These are phyloP conservation scores for Hypericum androsaemum DNA, from an alignment of 345 rosid species.

Conservation along the genomic window DNA sequence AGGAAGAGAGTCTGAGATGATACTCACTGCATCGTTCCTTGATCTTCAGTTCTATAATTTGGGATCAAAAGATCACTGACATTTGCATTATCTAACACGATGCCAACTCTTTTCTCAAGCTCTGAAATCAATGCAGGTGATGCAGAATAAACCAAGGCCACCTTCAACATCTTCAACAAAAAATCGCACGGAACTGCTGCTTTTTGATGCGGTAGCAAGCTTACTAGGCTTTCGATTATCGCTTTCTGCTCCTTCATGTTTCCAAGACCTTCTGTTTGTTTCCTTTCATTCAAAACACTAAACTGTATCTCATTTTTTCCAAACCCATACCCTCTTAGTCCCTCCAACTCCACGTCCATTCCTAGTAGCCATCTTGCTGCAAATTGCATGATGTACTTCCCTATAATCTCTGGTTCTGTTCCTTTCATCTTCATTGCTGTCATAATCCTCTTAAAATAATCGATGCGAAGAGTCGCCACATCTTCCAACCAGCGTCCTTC, in stretches of 20 bases:
- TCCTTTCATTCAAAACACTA: slow-evolving; percentile 29
- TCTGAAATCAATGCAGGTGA: slow-evolving; percentile 69
- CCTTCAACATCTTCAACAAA: slow-evolving; percentile 59
- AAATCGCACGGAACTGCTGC: slow-evolving; percentile 15
- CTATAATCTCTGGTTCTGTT: slow-evolving; percentile 40
- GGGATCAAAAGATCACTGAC: slow-evolving; percentile 76
- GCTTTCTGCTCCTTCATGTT: slow-evolving; percentile 39
- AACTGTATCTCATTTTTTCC: slow-evolving; percentile 59
- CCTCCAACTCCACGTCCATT: slow-evolving; percentile 44
- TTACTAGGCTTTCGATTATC: slow-evolving; percentile 31
- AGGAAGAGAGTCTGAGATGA: slow-evolving; percentile 7
- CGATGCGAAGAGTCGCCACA: slow-evolving; percentile 39
- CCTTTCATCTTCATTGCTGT: slow-evolving; percentile 50
- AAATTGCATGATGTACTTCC: slow-evolving; percentile 48
- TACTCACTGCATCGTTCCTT: slow-evolving; percentile 39
- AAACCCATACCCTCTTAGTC: slow-evolving; percentile 40
- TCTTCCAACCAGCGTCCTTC: slow-evolving; percentile 44
- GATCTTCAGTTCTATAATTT: slow-evolving; percentile 46
- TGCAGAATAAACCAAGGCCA: slow-evolving; percentile 54
- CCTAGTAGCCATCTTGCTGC: slow-evolving; percentile 48
- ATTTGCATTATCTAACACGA: slow-evolving; percentile 50
- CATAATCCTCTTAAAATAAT: slow-evolving; percentile 69
- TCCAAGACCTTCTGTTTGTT: slow-evolving; percentile 28
- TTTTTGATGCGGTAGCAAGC: not conserved
- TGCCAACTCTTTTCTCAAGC: slow-evolving; percentile 64